Percentiles rank a stretch among this genome's conserved stretches.
Evolutionary conservation across 495 filamentous ascomycete genomes (phyloP).

Genomic region (Extremus antarcticus): DNA sequence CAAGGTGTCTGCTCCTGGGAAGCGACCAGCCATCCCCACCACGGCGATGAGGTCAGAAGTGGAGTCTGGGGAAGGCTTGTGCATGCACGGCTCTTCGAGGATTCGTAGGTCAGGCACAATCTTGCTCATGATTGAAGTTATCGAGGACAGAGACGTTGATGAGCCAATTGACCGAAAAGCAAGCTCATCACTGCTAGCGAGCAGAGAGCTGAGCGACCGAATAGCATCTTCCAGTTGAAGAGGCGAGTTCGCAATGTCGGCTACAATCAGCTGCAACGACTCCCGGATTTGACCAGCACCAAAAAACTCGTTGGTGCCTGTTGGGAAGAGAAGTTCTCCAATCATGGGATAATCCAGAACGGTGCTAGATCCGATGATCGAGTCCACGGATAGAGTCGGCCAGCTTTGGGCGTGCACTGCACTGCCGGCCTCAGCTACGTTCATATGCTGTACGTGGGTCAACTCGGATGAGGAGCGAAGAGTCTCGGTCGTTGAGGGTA

Average conservation of each 20-base stretch:
- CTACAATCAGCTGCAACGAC: not conserved
- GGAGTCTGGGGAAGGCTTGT: no score
- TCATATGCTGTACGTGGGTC: not conserved
- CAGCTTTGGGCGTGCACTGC: not conserved
- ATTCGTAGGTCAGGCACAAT: not conserved
- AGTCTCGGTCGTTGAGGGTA: conserved; percentile 16
- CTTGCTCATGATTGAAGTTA: not conserved
- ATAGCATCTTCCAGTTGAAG: not conserved
- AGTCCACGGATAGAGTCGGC: not conserved
- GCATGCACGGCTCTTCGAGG: not conserved
- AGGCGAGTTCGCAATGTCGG: not conserved
- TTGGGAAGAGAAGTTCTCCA: not conserved
- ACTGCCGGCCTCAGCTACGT: not conserved
- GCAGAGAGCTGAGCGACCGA: not conserved
- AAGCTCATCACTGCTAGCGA: not conserved
- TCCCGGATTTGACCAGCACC: not conserved
- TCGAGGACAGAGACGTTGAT: not conserved
- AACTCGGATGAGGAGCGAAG: not conserved
- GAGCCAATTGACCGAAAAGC: not conserved
- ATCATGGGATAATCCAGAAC: not conserved
- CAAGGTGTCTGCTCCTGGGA: conserved; percentile 18
- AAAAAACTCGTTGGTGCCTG: not conserved
- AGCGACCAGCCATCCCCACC: conserved; percentile 23
- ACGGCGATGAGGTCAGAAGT: conserved; percentile 20
- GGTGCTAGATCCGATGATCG: not conserved